phyloP scores from a whole-genome alignment of 805 yeast genomes.

The Candida patagonica region DNA sequence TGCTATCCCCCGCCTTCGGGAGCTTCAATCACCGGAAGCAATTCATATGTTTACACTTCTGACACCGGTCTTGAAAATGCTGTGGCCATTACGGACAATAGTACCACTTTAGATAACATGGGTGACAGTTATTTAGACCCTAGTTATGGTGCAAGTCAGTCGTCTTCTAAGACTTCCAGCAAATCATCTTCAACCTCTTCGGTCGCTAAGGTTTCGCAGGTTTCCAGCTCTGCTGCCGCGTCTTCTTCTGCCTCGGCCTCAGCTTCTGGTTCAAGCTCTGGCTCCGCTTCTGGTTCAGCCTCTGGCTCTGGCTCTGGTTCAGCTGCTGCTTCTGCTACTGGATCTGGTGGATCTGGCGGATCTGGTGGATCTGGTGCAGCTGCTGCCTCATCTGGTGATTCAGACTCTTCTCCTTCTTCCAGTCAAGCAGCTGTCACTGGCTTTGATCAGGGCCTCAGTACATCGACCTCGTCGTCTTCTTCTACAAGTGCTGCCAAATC shows the following conservation, averaged over 20 bases:
- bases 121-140: slow-evolving; percentile 58
- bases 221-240: slow-evolving; percentile 9
- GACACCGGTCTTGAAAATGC: slow-evolving; percentile 36
- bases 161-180: slow-evolving; percentile 7
- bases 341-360: slow-evolving; percentile 14
- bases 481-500: no score
- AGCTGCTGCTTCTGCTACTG: slow-evolving; percentile 33
- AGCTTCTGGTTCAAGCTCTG: slow-evolving; percentile 10
- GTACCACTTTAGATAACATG: slow-evolving; percentile 47
- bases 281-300: slow-evolving; percentile 8
- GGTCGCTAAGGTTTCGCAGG: slow-evolving; percentile 14
- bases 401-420: slow-evolving; percentile 26
- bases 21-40: slow-evolving; percentile 37
- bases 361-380: slow-evolving; percentile 8
- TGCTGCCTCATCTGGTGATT: slow-evolving; percentile 27
- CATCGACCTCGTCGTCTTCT: slow-evolving; percentile 7
- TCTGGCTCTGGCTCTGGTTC: slow-evolving; percentile 11
- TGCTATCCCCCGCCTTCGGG: slow-evolving; percentile 67
- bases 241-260: slow-evolving; percentile 10
- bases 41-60: slow-evolving; percentile 46
- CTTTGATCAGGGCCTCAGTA: slow-evolving; percentile 5
- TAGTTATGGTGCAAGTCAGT: slow-evolving; percentile 15
- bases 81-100: slow-evolving; percentile 54
- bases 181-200: slow-evolving; percentile 19
- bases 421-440: slow-evolving; percentile 9